Evolutionary conservation across 176 grass and related monocot genomes (phyloP), one percentile per base, ranked within the genome.

Genomic region (Oryza rufipogon): DNA sequence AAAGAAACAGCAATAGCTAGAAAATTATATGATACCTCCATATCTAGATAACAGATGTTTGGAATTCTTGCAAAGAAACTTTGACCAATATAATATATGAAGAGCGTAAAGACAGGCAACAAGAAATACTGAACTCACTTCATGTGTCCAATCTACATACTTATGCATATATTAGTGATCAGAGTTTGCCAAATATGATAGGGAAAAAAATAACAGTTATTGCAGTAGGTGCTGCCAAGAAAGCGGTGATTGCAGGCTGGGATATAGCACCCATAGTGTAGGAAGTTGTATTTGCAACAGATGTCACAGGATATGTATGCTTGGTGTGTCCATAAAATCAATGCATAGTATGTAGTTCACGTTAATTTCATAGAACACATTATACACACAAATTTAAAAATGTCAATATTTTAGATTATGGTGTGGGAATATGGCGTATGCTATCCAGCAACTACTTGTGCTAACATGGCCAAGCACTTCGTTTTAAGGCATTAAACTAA

Each of bases 1-100:
- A 82, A 82, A 77, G 45, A 86, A 89, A 75, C 46, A 71, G 28
- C 30, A 70, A 80, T 20, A 67, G 10, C 4, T 32, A 73, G n/a
- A 26, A 84, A 83, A 73, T 52, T 7, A 60, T 71, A 77, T 15
- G 42, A 39, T 66, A 45, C 3, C 46, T 44, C 32, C 30, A 47
- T 81, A 81, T 63, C 36, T 39, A 26, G 16, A 74, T 32, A 78
- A 30, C 12, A 64, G 19, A 46, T 46, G 23, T 76, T 36, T 70
- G 36, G n/a, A 19, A 64, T 83, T 82, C 65, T 64, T 73, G 75
- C 8, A 58, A 47, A 81, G 9, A 11, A 60, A 73, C 4, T 66
- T 67, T 74, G 67, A 77, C 58, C 2, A 71, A 48, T 76, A 48
- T 8, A 23, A 77, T 65, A 33, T 80, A 64, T 17, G 23, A 16